Evolutionary conservation across 2,329 filamentous ascomycete genomes (phyloP), one percentile per base, ranked within the genome.

Genomic region (Claviceps maximensis): DNA sequence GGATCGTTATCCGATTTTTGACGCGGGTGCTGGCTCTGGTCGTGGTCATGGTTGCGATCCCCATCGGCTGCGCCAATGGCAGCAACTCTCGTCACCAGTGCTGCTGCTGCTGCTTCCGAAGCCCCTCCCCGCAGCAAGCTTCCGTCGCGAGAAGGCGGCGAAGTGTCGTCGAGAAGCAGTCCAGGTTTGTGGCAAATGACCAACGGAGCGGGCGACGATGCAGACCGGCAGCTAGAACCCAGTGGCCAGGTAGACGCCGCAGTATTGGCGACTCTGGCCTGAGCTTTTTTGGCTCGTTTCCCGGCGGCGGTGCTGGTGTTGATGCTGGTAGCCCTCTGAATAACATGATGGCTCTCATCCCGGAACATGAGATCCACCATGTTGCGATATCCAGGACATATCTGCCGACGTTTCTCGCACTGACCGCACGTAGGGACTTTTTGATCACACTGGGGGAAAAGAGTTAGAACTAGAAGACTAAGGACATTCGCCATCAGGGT

Each of bases 341-440:
- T 76, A 53, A 80, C 76, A 60, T 77, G 74, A 33, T 70, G 71
- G 57, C 74, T 80, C 61, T 80, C 74, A 59, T 80, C 75, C 44
- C 77, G 72, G 58, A 80, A 80, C 69, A 80, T 78, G 55, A 80
- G 69, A 57, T 80, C 77, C 42, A 77, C 71, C 49, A 75, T 67
- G 56, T 77, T 76, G 45, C 77, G 68, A 58, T 80, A 80, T 53
- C 77, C 77, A 33, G 77, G 76, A 54, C 77, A 80, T 63, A 64
- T 55, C 51, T 74, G 69, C 54, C 74, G 69, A 44, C 75, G 72
- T 60, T 77, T 77, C 49, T 71, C 69, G 60, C 77, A 80, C 61
- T 80, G 77, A 48, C 75, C 75, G 54, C 77, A 80, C 47, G 71
- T 69, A 10, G 74, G 73, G 47, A 71, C 69, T 53, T 64, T 68